phyloP scores from a whole-genome alignment of 768 basidiomycete genomes.

The Gloeostereum incarnatum region DNA sequence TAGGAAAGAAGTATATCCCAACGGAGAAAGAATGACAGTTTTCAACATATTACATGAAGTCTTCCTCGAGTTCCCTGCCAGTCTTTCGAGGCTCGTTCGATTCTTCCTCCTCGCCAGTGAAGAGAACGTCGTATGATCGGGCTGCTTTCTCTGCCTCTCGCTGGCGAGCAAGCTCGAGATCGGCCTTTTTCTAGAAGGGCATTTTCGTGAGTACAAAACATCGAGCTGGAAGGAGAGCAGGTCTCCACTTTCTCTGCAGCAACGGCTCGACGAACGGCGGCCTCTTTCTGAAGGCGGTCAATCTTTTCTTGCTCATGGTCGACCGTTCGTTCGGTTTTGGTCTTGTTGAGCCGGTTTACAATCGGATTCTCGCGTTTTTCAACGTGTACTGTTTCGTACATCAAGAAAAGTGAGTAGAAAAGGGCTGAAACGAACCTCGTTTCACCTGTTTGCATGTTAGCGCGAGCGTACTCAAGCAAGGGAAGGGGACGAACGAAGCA shows the following conservation, averaged over 20 bases:
- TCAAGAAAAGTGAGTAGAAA: neutral
- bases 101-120: conserved; percentile 50
- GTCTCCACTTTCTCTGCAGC: conserved; percentile 64
- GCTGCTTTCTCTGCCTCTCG: conserved; percentile 85
- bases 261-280: conserved; percentile 46
- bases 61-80: conserved; percentile 74
- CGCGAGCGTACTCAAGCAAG: no score
- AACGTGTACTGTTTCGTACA: conserved; percentile 55
- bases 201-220: no score
- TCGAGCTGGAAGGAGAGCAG: no score
- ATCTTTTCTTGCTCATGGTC: conserved; percentile 88
- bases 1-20: no score
- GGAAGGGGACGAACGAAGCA: no score
- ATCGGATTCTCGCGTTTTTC: conserved; percentile 77
- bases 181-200: conserved; percentile 85
- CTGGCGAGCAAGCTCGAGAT: conserved; percentile 60
- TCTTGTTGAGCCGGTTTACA: conserved; percentile 91
- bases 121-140: conserved; percentile 78
- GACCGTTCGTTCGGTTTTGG: conserved; percentile 74
- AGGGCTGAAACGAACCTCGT: conserved; percentile 39
- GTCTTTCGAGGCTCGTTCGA: conserved; percentile 36
- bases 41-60: conserved; percentile 92
- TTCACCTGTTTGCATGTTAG: conserved; percentile 47
- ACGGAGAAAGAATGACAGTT: no score
- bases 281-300: conserved; percentile 75